These are phyloP conservation scores for Escallonia rubra DNA, from an alignment of 129 eudicot genomes.

Conservation along the genomic window DNA sequence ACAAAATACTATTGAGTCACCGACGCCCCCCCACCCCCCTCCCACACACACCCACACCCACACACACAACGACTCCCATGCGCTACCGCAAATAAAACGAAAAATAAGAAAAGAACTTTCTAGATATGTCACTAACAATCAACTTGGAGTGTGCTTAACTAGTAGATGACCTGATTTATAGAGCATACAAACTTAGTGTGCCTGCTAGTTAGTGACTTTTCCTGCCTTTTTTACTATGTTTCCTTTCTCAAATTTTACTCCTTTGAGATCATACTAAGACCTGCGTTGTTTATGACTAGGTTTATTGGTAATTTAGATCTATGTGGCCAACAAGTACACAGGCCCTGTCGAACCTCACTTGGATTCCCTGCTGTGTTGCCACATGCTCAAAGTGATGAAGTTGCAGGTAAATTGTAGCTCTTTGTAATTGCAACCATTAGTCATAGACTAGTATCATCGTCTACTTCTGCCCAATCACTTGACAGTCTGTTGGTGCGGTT, in stretches of 20 bases:
- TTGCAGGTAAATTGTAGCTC: conserved; percentile 47
- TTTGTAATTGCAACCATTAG: not conserved
- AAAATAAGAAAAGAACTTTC: no score
- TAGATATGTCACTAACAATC: no score
- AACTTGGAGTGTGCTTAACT: no score
- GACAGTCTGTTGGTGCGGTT: not conserved
- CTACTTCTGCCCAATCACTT: no score
- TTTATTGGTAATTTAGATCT: conserved; percentile 91
- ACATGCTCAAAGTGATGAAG: conserved; percentile 84
- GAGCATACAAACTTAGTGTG: no score
- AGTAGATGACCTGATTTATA: no score
- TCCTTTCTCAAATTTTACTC: not conserved
- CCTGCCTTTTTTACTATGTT: not conserved
- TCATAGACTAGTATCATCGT: no score
- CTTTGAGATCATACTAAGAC: conserved; percentile 20
- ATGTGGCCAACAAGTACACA: conserved; percentile 86
- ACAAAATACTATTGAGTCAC: no score
- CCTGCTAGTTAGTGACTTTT: not conserved
- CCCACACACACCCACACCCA: no score
- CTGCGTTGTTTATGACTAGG: conserved; percentile 42
- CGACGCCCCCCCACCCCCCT: no score
- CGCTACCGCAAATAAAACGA: no score
- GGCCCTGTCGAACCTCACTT: conserved; percentile 79
- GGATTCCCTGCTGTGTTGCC: conserved; percentile 98
- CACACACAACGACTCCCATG: no score